These are phyloP conservation scores for Hymenoscyphus linearis DNA, from an alignment of 2,329 filamentous ascomycete species.

Conservation along the genomic window DNA sequence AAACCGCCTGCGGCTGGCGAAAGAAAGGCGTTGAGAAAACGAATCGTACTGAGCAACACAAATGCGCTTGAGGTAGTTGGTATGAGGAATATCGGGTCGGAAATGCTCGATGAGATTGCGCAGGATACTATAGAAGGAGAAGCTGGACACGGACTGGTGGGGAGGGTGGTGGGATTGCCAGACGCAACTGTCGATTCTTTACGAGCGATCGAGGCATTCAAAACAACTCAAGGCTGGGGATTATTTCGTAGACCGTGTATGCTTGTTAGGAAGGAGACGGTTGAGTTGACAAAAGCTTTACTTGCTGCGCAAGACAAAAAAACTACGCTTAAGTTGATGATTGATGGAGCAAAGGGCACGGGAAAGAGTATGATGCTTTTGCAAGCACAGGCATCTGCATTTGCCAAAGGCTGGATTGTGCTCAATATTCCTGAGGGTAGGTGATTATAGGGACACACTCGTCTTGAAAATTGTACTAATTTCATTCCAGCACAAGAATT, in stretches of 20 bases:
- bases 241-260: conserved; percentile 78
- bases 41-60: conserved; percentile 87
- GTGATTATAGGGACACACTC: conserved; percentile 20
- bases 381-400: conserved; percentile 76
- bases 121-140: conserved; percentile 48
- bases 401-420: conserved; percentile 82
- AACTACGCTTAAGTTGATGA: conserved; percentile 56
- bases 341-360: conserved; percentile 67
- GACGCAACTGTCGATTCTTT: conserved; percentile 70
- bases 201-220: conserved; percentile 83
- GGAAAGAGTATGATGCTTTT: conserved; percentile 86
- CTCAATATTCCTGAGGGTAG: conserved; percentile 84
- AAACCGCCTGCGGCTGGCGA: conserved; percentile 68
- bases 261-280: conserved; percentile 72
- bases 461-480: conserved; percentile 10
- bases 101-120: conserved; percentile 51
- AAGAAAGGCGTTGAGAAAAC: conserved; percentile 80
- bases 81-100: conserved; percentile 54
- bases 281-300: conserved; percentile 62
- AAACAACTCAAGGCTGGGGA: conserved; percentile 80
- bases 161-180: conserved; percentile 65
- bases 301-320: conserved; percentile 47
- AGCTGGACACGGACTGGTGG: conserved; percentile 42
- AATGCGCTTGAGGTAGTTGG: conserved; percentile 77
- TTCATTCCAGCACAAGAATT: conserved; percentile 65